Evolutionary conservation across 2,329 filamentous ascomycete genomes (phyloP).

Genomic region (Hypoxylon sp.): DNA sequence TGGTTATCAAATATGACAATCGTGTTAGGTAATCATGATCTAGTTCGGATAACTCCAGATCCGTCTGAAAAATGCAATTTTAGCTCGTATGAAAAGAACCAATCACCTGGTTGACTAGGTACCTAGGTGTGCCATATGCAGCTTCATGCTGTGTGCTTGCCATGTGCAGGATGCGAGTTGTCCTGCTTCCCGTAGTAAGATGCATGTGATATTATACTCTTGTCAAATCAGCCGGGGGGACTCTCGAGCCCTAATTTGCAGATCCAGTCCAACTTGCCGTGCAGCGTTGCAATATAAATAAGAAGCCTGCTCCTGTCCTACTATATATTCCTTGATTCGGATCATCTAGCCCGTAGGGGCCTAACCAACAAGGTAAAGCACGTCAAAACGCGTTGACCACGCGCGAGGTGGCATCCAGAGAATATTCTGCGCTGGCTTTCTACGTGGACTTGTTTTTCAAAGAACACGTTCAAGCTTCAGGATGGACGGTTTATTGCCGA

Average conservation of each 20-base stretch:
- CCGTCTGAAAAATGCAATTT: not conserved
- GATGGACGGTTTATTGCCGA: constrained; percentile 8
- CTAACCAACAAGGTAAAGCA: not conserved
- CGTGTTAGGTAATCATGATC: not conserved
- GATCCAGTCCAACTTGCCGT: constrained; percentile 14
- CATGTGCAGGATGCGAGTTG: constrained; percentile 8
- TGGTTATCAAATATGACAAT: not conserved
- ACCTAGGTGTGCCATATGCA: not conserved
- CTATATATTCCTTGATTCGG: constrained; percentile 10
- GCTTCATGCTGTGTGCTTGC: constrained; percentile 12
- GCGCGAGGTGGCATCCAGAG: constrained; percentile 19
- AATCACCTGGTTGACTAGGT: not conserved
- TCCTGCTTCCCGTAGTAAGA: constrained; percentile 17
- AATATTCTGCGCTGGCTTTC: constrained; percentile 13
- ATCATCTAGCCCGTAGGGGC: constrained; percentile 14
- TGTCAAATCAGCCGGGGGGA: constrained; percentile 20
- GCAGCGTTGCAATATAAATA: constrained; percentile 37
- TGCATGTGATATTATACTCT: constrained; percentile 20
- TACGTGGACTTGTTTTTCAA: constrained; percentile 26
- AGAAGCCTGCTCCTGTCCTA: constrained; percentile 10
- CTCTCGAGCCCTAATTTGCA: constrained; percentile 18
- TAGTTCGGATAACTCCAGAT: not conserved
- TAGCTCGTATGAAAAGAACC: constrained; percentile 3
- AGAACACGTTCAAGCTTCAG: constrained; percentile 27
- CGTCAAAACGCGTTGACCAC: constrained; percentile 32